Evolutionary conservation across 768 basidiomycete species (phyloP).

Genomic region (Naematelia aurantialba): DNA sequence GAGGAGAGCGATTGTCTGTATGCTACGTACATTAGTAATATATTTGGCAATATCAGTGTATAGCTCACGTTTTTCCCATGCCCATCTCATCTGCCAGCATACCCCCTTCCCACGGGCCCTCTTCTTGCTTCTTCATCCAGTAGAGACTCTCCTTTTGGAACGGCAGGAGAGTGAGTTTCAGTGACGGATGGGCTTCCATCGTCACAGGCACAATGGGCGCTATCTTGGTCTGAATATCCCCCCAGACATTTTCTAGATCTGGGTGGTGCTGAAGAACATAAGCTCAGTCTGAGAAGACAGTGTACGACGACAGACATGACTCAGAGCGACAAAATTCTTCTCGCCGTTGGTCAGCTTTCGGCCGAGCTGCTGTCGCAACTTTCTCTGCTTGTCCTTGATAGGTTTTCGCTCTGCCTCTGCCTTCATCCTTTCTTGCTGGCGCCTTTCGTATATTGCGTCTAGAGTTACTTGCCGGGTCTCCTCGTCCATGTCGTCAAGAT

Average conservation of each 20-base stretch:
- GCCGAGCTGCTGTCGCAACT: slow-evolving; percentile 60
- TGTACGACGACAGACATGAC: slow-evolving; percentile 17
- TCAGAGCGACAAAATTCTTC: slow-evolving; percentile 55
- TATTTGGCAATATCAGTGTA: too few species aligned
- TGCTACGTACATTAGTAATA: slow-evolving; percentile 56
- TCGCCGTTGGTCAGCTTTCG: slow-evolving; percentile 63
- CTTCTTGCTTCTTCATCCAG: slow-evolving; percentile 95
- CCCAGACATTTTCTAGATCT: slow-evolving; percentile 81
- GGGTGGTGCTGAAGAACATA: slow-evolving; percentile 60
- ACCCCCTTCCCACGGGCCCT: slow-evolving; percentile 80
- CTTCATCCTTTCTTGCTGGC: slow-evolving; percentile 24
- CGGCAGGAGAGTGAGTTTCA: slow-evolving; percentile 81
- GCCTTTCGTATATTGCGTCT: slow-evolving; percentile 8
- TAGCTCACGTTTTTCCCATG: slow-evolving; percentile 55
- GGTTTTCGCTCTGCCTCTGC: slow-evolving; percentile 38
- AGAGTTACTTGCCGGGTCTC: slow-evolving; percentile 10
- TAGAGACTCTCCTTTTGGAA: slow-evolving; percentile 92
- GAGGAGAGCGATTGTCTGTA: slow-evolving; percentile 88
- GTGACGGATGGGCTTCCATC: slow-evolving; percentile 72
- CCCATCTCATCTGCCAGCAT: slow-evolving; percentile 75
- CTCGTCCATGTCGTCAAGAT: slow-evolving; percentile 12
- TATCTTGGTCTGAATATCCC: slow-evolving; percentile 67
- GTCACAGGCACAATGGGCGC: slow-evolving; percentile 63
- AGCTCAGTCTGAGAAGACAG: slow-evolving; percentile 10
- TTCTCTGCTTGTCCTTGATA: slow-evolving; percentile 46